These are phyloP conservation scores for Geotrichum carabidarum DNA, from an alignment of 1,139 yeast species.

Conservation along the genomic window DNA sequence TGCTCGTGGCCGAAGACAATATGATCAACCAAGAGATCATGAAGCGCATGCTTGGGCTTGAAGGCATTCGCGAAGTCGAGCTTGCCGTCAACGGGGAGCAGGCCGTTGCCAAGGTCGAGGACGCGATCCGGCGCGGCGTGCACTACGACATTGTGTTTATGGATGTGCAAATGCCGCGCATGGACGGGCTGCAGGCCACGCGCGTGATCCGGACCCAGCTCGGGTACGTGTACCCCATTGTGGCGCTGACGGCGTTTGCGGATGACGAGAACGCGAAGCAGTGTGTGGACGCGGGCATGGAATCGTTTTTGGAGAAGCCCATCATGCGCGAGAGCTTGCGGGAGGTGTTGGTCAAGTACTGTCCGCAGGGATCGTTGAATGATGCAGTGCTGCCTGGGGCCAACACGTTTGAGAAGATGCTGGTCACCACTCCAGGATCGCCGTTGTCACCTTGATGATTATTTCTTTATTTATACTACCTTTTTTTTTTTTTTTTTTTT, in stretches of 20 bases:
- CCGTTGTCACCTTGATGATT: neutral
- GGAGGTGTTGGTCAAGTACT: conserved; percentile 41
- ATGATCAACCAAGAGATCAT: conserved; percentile 87
- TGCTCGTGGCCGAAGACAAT: conserved; percentile 93
- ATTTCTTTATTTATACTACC: neutral
- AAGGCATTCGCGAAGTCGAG: conserved; percentile 65
- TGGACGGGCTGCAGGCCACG: conserved; percentile 84
- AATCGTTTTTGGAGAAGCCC: conserved; percentile 84
- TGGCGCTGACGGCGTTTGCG: conserved; percentile 91
- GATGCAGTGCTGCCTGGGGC: neutral
- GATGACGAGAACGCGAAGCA: conserved; percentile 66
- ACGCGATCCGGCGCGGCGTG: conserved; percentile 41
- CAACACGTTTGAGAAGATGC: neutral
- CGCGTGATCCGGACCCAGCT: conserved; percentile 61
- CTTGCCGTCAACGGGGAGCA: conserved; percentile 89
- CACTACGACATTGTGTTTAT: conserved; percentile 71
- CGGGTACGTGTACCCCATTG: conserved; percentile 67
- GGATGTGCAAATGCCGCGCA: conserved; percentile 96
- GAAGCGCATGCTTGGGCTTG: conserved; percentile 72
- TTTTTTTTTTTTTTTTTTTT: neutral
- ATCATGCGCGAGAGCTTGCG: conserved; percentile 67
- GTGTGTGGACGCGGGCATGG: conserved; percentile 79
- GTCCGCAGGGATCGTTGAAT: conserved; percentile 5
- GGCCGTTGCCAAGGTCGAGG: conserved; percentile 62
- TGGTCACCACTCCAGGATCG: neutral